Conservation (phyloP, 225 moss, liverwort and hornwort genomes). For the Lunularia cruciata region DNA sequence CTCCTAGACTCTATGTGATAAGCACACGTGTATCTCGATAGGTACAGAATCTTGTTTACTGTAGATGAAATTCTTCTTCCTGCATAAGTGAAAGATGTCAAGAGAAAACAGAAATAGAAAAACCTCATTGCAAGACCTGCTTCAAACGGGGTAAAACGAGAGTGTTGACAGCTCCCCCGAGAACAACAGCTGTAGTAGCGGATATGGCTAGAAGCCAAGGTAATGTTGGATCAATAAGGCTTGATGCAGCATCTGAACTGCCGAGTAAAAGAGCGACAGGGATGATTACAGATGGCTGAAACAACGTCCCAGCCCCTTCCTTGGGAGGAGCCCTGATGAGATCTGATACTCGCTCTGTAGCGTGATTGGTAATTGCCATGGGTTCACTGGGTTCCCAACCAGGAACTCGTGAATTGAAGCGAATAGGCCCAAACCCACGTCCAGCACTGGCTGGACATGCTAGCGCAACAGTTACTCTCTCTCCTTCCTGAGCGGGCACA, state of each 20-base stretch:
- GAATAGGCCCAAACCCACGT: constrained; percentile 70
- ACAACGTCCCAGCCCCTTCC: constrained; percentile 63
- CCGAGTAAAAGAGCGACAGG: constrained; percentile 70
- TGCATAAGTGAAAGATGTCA: background rate
- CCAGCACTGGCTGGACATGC: constrained; percentile 70
- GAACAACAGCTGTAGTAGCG: constrained; percentile 58
- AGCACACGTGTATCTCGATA: background rate
- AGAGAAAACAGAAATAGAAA: background rate
- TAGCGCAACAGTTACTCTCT: constrained; percentile 76
- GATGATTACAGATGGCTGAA: constrained; percentile 63
- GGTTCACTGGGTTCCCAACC: constrained; percentile 89
- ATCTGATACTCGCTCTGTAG: constrained; percentile 60
- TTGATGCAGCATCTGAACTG: constrained; percentile 79
- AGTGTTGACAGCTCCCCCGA: constrained; percentile 71
- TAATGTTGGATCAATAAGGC: constrained; percentile 79
- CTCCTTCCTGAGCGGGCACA: constrained; percentile 89
- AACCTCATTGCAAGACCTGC: constrained; percentile 49
- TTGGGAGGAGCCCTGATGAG: constrained; percentile 80
- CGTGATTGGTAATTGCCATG: constrained; percentile 83
- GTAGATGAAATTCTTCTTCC: background rate
- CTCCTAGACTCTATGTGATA: too few species aligned
- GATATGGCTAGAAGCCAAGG: constrained; percentile 71
- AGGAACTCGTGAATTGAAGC: constrained; percentile 68
- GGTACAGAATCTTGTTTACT: background rate
- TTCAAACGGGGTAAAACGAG: constrained; percentile 81